Percentiles rank a stretch among this genome's conserved stretches.
Conservation (phyloP, 768 basidiomycete genomes). For the Tylopilus balloui region DNA sequence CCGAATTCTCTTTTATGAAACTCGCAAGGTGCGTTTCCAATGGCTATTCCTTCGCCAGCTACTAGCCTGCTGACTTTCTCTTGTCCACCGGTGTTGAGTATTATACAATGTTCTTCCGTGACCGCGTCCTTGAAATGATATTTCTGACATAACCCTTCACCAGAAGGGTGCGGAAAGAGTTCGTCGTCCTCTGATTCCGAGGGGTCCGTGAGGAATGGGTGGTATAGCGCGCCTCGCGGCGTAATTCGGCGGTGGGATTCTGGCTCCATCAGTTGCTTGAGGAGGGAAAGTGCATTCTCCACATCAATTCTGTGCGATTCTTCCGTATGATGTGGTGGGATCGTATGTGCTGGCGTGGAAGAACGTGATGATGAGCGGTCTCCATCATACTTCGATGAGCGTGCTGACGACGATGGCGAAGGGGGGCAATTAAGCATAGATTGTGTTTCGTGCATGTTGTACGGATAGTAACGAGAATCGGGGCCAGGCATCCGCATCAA, state of each 20-base stretch:
- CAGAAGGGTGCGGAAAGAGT: constrained; percentile 64
- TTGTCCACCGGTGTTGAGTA: constrained; percentile 36
- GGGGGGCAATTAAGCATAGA: constrained; percentile 20
- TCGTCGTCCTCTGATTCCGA: constrained; percentile 55
- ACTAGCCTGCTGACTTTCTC: constrained; percentile 32
- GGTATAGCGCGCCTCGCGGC: constrained; percentile 69
- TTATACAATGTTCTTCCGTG: constrained; percentile 51
- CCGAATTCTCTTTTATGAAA: constrained; percentile 39
- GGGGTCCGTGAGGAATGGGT: constrained; percentile 64
- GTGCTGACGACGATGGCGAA: constrained; percentile 35
- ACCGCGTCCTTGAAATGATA: constrained; percentile 59
- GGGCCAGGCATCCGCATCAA: constrained; percentile 49
- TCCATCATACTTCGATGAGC: constrained; percentile 16
- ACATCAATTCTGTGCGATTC: constrained; percentile 51
- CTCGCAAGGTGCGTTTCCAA: constrained; percentile 59
- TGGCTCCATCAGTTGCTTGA: constrained; percentile 68
- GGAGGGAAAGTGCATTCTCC: constrained; percentile 67
- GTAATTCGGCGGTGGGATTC: constrained; percentile 77
- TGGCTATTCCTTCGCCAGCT: constrained; percentile 48
- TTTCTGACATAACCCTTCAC: constrained; percentile 60
- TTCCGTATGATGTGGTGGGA: constrained; percentile 25
- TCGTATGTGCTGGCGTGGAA: constrained; percentile 14
- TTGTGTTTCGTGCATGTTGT: constrained; percentile 32
- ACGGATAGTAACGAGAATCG: constrained; percentile 54
- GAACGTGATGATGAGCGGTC: constrained; percentile 22